Evolutionary conservation across 441 rosid genomes (phyloP), one percentile per base, ranked within the genome.

Genomic region (Hura crepitans): DNA sequence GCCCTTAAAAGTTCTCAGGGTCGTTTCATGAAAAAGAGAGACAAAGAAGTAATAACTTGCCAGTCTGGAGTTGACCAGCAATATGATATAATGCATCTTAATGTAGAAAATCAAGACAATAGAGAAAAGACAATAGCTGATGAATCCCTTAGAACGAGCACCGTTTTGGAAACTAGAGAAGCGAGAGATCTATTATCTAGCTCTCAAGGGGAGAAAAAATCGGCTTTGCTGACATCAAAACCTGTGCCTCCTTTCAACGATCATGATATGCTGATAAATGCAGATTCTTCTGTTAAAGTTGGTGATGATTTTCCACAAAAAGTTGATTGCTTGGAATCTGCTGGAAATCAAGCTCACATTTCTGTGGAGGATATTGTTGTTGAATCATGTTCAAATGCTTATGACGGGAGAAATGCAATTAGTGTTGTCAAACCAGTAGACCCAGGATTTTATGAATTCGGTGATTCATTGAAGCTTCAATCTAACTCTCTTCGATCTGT

Each of bases 31-130:
- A 80, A 58, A 56, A 78, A 81, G 70, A 76, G 70, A 49, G 83
- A 81, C 42, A 81, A 79, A 75, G 82, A 81, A 60, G 73, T 54
- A 43, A 74, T 71, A 63, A 66, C 74, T 67, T 74, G 81, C 84
- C 74, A 74, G 69, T 75, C 81, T 60, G 87, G 80, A 72, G 75
- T 78, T 68, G 82, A 79, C 79, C 82, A 79, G 60, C 79, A 74
- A 72, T 61, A 55, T 82, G 78, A 73, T 25, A 80, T 74, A 63
- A 51, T 69, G 70, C 81, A 76, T 62, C 70, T 65, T 69, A 80
- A 68, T 77, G 72, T 69, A 39, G 81, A 75, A 56, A 77, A 74
- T 72, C 79, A 71, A 54, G 77, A 64, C 60, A 85, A 67, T 72
- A 68, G 75, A 70, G 81, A 83, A 69, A 81, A 80, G 58, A 51